Evolutionary conservation across 192 early-diverging fungal species (phyloP).

Genomic region (Podila epigama): DNA sequence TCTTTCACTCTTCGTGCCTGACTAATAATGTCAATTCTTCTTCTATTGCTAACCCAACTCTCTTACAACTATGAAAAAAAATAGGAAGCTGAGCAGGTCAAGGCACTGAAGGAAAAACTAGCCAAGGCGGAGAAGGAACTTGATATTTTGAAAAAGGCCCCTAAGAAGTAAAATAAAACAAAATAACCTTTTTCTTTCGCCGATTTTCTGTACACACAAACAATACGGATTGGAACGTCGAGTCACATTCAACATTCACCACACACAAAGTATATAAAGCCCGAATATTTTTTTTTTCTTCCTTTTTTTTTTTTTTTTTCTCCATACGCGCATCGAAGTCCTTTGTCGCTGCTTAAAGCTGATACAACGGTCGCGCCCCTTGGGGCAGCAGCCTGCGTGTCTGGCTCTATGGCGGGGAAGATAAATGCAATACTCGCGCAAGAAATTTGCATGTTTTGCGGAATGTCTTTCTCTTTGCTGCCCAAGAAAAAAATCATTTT

Average conservation of each 20-base stretch:
- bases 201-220: too few species aligned
- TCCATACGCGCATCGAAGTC: conserved; percentile 41
- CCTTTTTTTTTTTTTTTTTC: conserved; percentile 3
- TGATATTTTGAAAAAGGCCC: not conserved
- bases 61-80: too few species aligned
- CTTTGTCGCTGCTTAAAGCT: conserved; percentile 42
- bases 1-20: too few species aligned
- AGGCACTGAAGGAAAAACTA: not conserved
- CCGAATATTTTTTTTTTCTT: too few species aligned
- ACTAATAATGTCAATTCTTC: too few species aligned
- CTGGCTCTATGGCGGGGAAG: conserved; percentile 30
- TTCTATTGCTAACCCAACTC: too few species aligned
- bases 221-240: too few species aligned
- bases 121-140: not conserved
- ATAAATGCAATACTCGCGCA: conserved; percentile 52
- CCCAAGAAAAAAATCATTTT: conserved; percentile 1
- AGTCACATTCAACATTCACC: too few species aligned
- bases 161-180: not conserved
- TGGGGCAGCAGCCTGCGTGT: conserved; percentile 46
- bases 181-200: too few species aligned
- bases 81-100: not conserved
- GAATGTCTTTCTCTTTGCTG: conserved; percentile 1
- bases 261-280: too few species aligned
- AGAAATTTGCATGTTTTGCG: conserved; percentile 1
- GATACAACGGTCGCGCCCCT: conserved; percentile 47